These are phyloP conservation scores for Phytomonas francai DNA, from an alignment of 208 protist genomes.

Conservation along the genomic window DNA sequence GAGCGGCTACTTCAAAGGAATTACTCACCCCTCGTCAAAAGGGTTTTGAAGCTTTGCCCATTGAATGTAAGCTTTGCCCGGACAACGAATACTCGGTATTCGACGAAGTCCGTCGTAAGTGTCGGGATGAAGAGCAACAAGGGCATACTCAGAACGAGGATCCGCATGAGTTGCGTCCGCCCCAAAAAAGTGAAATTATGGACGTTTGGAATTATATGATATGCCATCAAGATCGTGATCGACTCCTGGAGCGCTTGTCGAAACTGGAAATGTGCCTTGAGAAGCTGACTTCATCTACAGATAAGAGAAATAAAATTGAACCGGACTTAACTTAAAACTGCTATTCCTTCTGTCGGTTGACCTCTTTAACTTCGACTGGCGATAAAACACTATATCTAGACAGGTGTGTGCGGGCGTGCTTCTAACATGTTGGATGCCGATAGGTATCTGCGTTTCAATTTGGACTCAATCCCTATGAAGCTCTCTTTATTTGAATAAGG, in stretches of 20 bases:
- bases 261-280: neutral
- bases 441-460: neutral
- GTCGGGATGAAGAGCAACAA: neutral
- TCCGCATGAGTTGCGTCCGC: neutral
- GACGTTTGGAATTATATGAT: neutral
- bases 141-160: neutral
- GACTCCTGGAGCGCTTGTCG: neutral
- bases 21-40: neutral
- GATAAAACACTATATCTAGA: neutral
- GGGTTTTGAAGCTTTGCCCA: neutral
- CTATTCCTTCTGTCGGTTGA: neutral
- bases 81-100: constrained; percentile 12
- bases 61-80: constrained; percentile 11
- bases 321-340: neutral
- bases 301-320: neutral
- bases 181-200: neutral
- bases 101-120: constrained; percentile 16
- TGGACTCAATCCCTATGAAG: neutral
- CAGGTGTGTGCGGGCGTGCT: neutral
- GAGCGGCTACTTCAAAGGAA: neutral
- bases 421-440: neutral
- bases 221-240: neutral
- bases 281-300: neutral
- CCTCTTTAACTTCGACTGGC: neutral
- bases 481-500: neutral